phyloP scores from a whole-genome alignment of 306 rosid species.

The Cyamopsis tetragonoloba region DNA sequence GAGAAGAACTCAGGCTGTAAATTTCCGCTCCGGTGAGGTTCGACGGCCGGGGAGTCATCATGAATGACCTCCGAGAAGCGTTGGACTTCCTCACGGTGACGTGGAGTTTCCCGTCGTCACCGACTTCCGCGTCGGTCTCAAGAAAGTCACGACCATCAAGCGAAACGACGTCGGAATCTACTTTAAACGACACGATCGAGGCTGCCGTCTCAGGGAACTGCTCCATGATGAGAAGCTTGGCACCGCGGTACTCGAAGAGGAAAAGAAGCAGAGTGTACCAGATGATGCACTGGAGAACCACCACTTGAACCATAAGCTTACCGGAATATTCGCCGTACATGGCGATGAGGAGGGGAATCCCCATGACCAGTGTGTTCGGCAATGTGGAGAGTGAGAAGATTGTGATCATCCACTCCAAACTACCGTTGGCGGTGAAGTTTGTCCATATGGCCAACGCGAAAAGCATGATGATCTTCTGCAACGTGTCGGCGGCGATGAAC shows the following conservation, averaged over 20 bases:
- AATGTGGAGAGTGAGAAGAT: conserved; percentile 93
- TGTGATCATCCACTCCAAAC: conserved; percentile 94
- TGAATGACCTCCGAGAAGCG: conserved; percentile 66
- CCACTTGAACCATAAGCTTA: conserved; percentile 81
- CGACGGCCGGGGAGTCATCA: conserved; percentile 88
- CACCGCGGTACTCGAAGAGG: conserved; percentile 91
- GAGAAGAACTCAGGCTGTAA: conserved; percentile 82
- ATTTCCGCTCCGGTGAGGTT: conserved; percentile 97
- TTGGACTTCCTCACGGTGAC: conserved; percentile 86
- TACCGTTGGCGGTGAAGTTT: conserved; percentile 70
- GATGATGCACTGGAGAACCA: conserved; percentile 89
- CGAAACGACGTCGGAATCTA: conserved; percentile 94
- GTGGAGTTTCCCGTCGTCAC: conserved; percentile 90
- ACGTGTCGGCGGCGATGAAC: conserved; percentile 95
- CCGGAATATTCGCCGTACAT: conserved; percentile 79
- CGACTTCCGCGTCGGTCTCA: conserved; percentile 90
- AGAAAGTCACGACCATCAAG: conserved; percentile 87
- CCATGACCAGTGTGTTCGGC: conserved; percentile 94
- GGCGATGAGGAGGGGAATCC: conserved; percentile 78
- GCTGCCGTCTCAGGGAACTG: conserved; percentile 99
- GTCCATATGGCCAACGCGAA: conserved; percentile 63
- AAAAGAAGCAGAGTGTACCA: conserved; percentile 94
- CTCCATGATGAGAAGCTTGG: conserved; percentile 86
- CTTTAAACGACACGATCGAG: conserved; percentile 88
- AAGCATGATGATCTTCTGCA: conserved; percentile 89